phyloP scores from a whole-genome alignment of 2,329 filamentous ascomycete genomes.

The Aspergillus pseudoviridinutans region DNA sequence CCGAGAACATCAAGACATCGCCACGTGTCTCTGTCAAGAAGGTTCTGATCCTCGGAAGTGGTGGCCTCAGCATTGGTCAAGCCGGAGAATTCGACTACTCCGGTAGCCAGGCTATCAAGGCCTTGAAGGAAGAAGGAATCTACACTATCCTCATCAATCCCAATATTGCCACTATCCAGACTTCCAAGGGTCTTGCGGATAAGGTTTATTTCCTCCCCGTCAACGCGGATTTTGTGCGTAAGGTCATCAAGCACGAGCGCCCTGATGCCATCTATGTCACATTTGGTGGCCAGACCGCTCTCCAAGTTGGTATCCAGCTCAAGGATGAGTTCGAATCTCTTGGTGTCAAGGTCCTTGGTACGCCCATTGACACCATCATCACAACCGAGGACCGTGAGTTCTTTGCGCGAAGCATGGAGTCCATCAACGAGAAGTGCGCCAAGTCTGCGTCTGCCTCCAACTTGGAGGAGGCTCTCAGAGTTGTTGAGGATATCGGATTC shows the following conservation, averaged over 20 bases:
- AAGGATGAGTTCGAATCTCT: conserved; percentile 94
- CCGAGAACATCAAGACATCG: conserved; percentile 71
- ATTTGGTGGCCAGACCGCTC: conserved; percentile 93
- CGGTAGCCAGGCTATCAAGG: conserved; percentile 97
- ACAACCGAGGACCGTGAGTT: conserved; percentile 97
- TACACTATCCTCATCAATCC: conserved; percentile 98
- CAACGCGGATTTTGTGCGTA: conserved; percentile 93
- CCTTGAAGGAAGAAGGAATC: conserved; percentile 93
- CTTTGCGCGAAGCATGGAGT: conserved; percentile 97
- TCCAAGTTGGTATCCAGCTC: conserved; percentile 94
- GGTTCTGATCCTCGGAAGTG: conserved; percentile 87
- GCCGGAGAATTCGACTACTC: conserved; percentile 99
- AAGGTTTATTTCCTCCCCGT: conserved; percentile 99
- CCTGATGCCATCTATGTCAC: conserved; percentile 97
- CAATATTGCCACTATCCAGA: conserved; percentile 98
- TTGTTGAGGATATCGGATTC: conserved; percentile 87
- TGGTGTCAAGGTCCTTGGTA: conserved; percentile 91
- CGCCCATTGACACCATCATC: conserved; percentile 96
- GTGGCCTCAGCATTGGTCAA: conserved; percentile 94
- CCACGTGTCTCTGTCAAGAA: conserved; percentile 87
- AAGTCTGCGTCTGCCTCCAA: conserved; percentile 92
- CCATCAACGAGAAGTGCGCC: conserved; percentile 94
- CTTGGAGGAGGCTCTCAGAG: conserved; percentile 81
- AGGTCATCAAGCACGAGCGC: conserved; percentile 90
- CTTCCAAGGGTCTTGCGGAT: conserved; percentile 93